Base-by-base conservation (phyloP, 768 basidiomycete genomes). In the Cystobasidium onofrii region DNA sequence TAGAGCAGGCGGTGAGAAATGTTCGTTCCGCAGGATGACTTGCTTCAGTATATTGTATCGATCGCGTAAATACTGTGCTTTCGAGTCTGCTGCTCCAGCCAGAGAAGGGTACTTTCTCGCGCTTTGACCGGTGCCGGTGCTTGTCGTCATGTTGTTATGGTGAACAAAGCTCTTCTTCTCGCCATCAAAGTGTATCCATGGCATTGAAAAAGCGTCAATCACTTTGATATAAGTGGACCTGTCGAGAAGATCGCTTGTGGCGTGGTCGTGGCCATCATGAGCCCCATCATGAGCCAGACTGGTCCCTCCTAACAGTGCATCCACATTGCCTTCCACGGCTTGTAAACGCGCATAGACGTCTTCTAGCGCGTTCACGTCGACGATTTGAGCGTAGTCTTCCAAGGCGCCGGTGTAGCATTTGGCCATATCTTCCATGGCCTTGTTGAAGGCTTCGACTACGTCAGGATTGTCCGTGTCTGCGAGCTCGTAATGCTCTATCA, bases 151-250 rank as follows among this genome's bases (percentile, higher is more conserved):
- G 27, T 6, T 12, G 41, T 50, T 46, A 29, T 20, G 95, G 94
- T 87, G 90, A 73, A 92, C 91, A 78, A 97, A 98, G 0, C 90
- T 88, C 57, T 89, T 89, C 73, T 90, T 84, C 78, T 94, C 90
- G 34, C 85, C 83, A 18, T 93, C 92, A 88, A 91, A 99, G 78
- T 89, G 86, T 88, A 93, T 93, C 15, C 88, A 82, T 0, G 96
- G 96, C 93, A 98, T 97, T 64, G 95, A 92, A 78, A 92, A 95
- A 12, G 95, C 89, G 80, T 95, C 87, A 34, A 98, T 83, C 76
- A 97, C 84, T 78, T 87, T 87, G 33, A 98, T 82, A 80, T 96
- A 90, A 50, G 85, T 87, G 36, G 91, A 88, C 6, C 90, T 88
- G 76, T 93, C 91, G 29, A 92, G 15, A 33, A 75, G 73, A 25